Base-by-base conservation (phyloP, 306 rosid species). In the Corylus americana region DNA sequence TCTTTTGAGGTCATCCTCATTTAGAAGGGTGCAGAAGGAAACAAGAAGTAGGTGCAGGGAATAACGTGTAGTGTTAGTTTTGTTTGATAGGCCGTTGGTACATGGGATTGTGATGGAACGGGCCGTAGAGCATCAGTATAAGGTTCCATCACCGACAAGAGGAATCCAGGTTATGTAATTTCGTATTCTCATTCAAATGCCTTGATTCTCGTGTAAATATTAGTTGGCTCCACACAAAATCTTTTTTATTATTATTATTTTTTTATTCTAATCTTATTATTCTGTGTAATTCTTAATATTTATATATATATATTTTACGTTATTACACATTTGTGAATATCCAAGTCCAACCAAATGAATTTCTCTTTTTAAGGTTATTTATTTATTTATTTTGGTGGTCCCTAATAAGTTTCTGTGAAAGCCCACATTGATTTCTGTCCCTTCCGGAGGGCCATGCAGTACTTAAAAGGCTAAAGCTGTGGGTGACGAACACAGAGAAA, bases 391-490 rank as follows among this genome's bases (percentile, higher is more conserved):
- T 37, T 42, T 5, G 45, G 45, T 42, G 45, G 45, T 20, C 42
- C 48, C 77, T 11, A 37, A 39, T 18, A 2, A 7, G 0, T 5
- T 12, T 8, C 78, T 84, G 87, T 74, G 79, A 35, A 76, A 61
- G 47, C 20, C 84, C 85, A 76, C 79, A 81, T 90, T 83, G 85
- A 5, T 81, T 78, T 84, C 81, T 76, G 91, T 86, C 88, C 51
- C 79, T 78, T 84, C 61, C 74, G 35, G 27, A 59, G 84, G 84
- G 75, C 74, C 76, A 27, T 78, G 82, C 85, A 80, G 71, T 80
- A 8, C 86, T 74, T 74, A 55, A 50, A 80, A 78, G 83, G 17
- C 2, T 80, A 42, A 80, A 78, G 83, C 18, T 7, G 82, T 66
- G 8, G 71, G 74, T 75, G 83, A 81, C 72, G 66, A 50, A 20